A percentile compares a stretch with the other conserved stretches of the same genome.
Conservation (phyloP, 768 basidiomycete species). For the Suillus clintonianus region DNA sequence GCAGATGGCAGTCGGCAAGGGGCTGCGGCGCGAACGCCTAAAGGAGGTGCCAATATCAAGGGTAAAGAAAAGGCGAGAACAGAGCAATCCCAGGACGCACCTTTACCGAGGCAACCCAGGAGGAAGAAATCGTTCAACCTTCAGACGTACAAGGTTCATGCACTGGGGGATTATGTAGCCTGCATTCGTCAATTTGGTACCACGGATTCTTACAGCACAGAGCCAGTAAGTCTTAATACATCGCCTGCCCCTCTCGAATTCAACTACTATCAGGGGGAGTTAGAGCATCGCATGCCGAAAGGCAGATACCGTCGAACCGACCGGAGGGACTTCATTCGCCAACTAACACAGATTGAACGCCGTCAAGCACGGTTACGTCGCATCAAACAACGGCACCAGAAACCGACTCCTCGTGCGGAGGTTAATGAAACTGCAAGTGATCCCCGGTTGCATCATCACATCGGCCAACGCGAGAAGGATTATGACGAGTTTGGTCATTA, state of each 20-base stretch:
- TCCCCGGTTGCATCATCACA: not conserved
- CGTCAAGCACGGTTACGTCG: slow-evolving; percentile 5
- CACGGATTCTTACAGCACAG: not conserved
- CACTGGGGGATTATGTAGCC: slow-evolving; percentile 30
- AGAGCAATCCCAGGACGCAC: no score
- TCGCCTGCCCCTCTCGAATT: no score
- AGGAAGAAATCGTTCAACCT: slow-evolving; percentile 25
- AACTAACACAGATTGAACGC: slow-evolving; percentile 8
- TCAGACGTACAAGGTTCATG: slow-evolving; percentile 30
- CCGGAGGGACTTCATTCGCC: not conserved
- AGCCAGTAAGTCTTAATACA: no score
- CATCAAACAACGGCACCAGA: not conserved
- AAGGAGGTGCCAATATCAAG: no score
- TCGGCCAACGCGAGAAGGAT: not conserved
- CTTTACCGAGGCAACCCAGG: slow-evolving; percentile 13
- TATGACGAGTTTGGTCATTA: not conserved
- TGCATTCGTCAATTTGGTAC: slow-evolving; percentile 25
- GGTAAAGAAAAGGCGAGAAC: no score
- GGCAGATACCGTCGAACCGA: not conserved
- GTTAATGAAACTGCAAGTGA: not conserved
- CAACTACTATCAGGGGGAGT: slow-evolving; percentile 5
- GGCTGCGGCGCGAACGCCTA: no score
- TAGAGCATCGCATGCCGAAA: slow-evolving; percentile 8
- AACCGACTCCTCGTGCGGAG: not conserved
- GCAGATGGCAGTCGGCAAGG: no score